Percentiles rank a stretch among this genome's conserved stretches.
These are phyloP conservation scores for Fusarium gaditjirri DNA, from an alignment of 2,329 filamentous ascomycete genomes.

Conservation along the genomic window DNA sequence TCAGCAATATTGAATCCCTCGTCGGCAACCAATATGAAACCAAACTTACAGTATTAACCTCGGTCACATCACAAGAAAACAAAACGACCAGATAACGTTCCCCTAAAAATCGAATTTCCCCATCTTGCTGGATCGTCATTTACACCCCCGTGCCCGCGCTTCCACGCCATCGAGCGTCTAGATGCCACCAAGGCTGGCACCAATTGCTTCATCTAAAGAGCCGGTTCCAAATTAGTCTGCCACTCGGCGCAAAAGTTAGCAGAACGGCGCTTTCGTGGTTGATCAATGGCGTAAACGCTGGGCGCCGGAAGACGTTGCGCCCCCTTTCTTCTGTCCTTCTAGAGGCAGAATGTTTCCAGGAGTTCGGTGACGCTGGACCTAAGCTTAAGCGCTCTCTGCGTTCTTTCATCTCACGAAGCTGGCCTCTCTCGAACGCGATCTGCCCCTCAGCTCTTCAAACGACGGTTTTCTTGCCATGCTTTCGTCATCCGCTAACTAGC, in stretches of 20 bases:
- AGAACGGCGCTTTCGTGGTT: conserved; percentile 26
- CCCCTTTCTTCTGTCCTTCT: conserved; percentile 36
- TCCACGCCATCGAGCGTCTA: conserved; percentile 31
- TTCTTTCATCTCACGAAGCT: conserved; percentile 20
- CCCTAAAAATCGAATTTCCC: conserved; percentile 14
- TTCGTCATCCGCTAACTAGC: conserved; percentile 27
- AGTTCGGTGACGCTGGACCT: conserved; percentile 22
- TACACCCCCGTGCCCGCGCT: conserved; percentile 10
- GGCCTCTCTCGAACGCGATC: conserved; percentile 15
- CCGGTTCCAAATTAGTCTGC: conserved; percentile 34
- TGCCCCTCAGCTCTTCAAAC: conserved; percentile 5
- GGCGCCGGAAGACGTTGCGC: conserved; percentile 31
- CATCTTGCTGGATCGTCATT: conserved; percentile 31
- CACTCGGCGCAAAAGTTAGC: conserved; percentile 28
- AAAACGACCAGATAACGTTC: not conserved
- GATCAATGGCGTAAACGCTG: conserved; percentile 25
- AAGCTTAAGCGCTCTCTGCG: conserved; percentile 12
- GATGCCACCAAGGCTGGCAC: conserved; percentile 31
- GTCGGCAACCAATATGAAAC: not conserved
- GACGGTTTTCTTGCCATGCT: conserved; percentile 16
- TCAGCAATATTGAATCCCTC: conserved; percentile 4
- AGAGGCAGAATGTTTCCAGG: conserved; percentile 21
- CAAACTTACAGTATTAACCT: not conserved
- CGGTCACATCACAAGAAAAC: conserved; percentile 24
- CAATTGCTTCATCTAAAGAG: conserved; percentile 27